Evolutionary conservation across 192 early-diverging fungal genomes (phyloP).

Genomic region (Gonapodya prolifera): DNA sequence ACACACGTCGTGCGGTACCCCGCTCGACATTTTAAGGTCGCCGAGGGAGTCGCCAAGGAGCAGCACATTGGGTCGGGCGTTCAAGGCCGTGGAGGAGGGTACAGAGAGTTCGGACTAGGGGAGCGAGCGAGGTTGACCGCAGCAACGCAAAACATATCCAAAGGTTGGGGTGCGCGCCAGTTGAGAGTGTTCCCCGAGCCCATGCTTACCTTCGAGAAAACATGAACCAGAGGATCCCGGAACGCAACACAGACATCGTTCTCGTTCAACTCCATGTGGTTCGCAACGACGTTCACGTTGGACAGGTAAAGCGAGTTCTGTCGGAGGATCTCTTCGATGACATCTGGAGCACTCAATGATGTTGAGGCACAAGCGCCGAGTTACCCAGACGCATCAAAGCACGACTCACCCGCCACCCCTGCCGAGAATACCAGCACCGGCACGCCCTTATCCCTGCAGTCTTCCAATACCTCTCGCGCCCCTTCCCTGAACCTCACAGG

Average conservation of each 20-base stretch:
- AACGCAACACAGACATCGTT: conserved; percentile 36
- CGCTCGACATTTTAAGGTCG: conserved; percentile 53
- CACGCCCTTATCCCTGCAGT: conserved; percentile 17
- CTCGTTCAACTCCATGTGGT: conserved; percentile 48
- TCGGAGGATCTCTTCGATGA: conserved; percentile 42
- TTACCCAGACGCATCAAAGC: too few relatives aligned
- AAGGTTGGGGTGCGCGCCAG: too few relatives aligned
- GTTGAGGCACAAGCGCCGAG: too few relatives aligned
- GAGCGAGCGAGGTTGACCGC: too few relatives aligned
- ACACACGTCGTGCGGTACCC: conserved; percentile 36
- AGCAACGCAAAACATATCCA: too few relatives aligned
- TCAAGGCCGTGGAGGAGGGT: conserved; percentile 23
- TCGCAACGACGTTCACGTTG: conserved; percentile 58
- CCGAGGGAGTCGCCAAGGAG: conserved; percentile 60
- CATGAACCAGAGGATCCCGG: conserved; percentile 49
- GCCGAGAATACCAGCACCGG: conserved; percentile 62
- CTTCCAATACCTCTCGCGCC: conserved; percentile 22
- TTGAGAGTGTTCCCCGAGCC: conserved; percentile 28
- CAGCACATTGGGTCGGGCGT: conserved; percentile 45
- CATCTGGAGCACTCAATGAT: too few relatives aligned
- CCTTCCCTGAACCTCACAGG: conserved; percentile 33
- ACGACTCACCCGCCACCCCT: conserved; percentile 45
- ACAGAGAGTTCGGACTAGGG: too few relatives aligned
- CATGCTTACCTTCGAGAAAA: conserved; percentile 58
- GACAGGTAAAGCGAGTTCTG: conserved; percentile 20